Percentiles rank a stretch among this genome's conserved stretches.
Conservation (phyloP, 1,284 basidiomycete species). For the Flammula alnicola region DNA sequence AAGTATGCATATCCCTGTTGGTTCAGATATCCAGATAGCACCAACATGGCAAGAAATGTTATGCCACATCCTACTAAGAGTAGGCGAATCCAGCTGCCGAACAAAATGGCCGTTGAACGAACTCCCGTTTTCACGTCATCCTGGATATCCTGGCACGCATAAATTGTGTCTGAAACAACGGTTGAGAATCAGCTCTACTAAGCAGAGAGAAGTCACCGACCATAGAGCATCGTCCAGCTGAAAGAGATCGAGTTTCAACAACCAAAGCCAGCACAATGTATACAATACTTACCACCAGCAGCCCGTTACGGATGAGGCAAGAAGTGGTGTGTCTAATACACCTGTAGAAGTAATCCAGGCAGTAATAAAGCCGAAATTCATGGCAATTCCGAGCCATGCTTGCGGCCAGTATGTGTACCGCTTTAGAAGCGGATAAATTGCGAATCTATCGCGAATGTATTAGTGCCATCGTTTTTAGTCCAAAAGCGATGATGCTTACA, state of each 20-base stretch:
- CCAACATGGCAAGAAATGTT: conserved; percentile 52
- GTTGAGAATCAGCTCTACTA: conserved; percentile 1
- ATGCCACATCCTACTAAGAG: conserved; percentile 55
- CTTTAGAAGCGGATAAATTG: conserved; percentile 57
- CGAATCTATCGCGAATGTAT: conserved; percentile 33
- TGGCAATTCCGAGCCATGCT: conserved; percentile 67
- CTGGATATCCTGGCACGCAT: conserved; percentile 46
- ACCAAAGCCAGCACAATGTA: neutral
- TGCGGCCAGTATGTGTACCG: conserved; percentile 80
- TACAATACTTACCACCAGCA: conserved; percentile 49
- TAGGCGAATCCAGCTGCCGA: conserved; percentile 54
- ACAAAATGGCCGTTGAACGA: conserved; percentile 44
- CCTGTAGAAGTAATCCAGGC: conserved; percentile 51
- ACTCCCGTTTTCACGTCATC: conserved; percentile 47
- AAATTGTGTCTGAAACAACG: conserved; percentile 40
- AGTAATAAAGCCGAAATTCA: conserved; percentile 57
- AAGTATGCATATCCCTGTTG: conserved; percentile 57
- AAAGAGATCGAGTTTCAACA: conserved; percentile 14
- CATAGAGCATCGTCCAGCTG: conserved; percentile 75
- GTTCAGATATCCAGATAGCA: conserved; percentile 51
- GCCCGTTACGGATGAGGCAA: conserved; percentile 41
- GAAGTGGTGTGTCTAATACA: conserved; percentile 39
- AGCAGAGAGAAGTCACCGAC: conserved; percentile 31
- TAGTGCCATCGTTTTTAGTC: neutral
- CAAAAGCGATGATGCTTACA: conserved; percentile 37